Conservation (phyloP, 202 grass and related monocot genomes). For the Zizania palustris region DNA sequence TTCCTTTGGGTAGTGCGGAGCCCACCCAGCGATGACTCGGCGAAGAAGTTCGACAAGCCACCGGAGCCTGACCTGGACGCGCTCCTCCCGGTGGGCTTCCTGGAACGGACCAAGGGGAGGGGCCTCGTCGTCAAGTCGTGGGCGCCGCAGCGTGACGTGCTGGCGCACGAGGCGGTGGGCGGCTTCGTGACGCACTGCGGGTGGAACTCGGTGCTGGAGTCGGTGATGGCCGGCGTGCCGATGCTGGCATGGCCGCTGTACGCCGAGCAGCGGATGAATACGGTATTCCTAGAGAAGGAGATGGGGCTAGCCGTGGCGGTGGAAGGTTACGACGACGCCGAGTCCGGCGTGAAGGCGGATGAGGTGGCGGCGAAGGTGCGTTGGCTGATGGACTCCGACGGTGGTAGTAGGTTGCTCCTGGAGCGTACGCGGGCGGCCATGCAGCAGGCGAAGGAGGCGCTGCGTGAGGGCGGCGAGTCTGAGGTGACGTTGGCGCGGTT, state of each 20-base stretch:
- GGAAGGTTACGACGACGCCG: constrained; percentile 48
- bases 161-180: constrained; percentile 49
- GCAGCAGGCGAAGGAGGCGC: constrained; percentile 37
- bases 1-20: constrained; percentile 76
- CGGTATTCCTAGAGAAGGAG: constrained; percentile 70
- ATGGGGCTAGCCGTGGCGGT: constrained; percentile 59
- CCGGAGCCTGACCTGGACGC: constrained; percentile 55
- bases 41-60: constrained; percentile 43
- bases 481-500: constrained; percentile 31
- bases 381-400: constrained; percentile 66
- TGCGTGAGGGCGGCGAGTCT: constrained; percentile 55
- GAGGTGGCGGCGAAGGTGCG: constrained; percentile 59
- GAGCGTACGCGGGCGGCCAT: constrained; percentile 44
- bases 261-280: constrained; percentile 77
- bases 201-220: constrained; percentile 75
- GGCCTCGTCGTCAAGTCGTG: constrained; percentile 66
- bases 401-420: constrained; percentile 47
- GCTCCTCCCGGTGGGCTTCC: constrained; percentile 68
- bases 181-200: constrained; percentile 68
- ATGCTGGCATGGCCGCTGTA: constrained; percentile 85
- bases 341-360: constrained; percentile 35
- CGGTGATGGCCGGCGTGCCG: constrained; percentile 52
- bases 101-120: constrained; percentile 45
- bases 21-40: constrained; percentile 51
- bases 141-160: constrained; percentile 72